A percentile compares a stretch with the other conserved stretches of the same genome.
Evolutionary conservation across 495 filamentous ascomycete genomes (phyloP).

Genomic region (Aspergillus olivimuriae): DNA sequence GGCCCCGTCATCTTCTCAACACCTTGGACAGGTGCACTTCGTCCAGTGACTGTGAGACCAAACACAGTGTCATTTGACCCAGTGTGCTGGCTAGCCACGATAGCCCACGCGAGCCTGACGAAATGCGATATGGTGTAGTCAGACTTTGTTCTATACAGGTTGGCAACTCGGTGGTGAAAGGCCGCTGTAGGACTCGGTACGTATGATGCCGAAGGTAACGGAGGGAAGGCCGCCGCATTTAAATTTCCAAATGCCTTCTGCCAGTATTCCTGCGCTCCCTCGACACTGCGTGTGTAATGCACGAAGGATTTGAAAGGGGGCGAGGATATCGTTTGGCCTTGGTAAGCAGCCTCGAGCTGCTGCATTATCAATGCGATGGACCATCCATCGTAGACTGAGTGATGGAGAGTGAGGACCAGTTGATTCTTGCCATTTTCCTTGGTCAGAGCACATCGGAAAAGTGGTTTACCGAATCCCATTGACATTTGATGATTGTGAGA

Average conservation of each 20-base stretch:
- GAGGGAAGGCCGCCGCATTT: background rate
- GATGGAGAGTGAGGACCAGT: background rate
- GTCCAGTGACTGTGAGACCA: background rate
- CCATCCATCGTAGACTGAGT: background rate
- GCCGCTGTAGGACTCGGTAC: background rate
- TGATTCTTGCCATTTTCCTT: background rate
- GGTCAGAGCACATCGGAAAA: background rate
- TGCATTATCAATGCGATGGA: background rate
- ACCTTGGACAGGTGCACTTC: background rate
- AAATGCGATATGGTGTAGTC: background rate
- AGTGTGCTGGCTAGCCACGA: background rate
- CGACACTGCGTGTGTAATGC: background rate
- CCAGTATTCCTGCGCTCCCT: background rate
- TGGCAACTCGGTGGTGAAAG: background rate
- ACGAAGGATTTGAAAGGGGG: background rate
- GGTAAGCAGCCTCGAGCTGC: background rate
- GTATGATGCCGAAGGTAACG: background rate
- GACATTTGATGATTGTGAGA: no score
- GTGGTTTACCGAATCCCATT: background rate
- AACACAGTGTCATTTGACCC: background rate
- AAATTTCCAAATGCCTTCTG: background rate
- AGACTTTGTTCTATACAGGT: background rate
- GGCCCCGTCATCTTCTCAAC: background rate
- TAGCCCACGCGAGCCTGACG: background rate
- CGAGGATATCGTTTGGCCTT: background rate